Base-by-base conservation (phyloP, 768 basidiomycete species). In the Rhizopogon rudus region DNA sequence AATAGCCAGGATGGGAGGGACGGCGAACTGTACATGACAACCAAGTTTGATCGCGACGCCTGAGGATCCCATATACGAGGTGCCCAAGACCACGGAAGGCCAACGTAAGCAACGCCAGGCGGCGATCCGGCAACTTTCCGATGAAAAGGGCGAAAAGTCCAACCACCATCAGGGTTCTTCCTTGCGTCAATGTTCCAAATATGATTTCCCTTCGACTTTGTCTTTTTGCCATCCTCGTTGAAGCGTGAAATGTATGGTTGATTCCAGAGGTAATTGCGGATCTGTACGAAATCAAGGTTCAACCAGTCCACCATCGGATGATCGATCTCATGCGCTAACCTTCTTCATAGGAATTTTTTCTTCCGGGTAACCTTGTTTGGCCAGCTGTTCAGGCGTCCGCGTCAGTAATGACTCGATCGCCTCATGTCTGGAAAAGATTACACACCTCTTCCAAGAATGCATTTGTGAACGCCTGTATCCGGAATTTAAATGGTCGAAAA, bases 171-270 rank as follows among this genome's bases (percentile, higher is more conserved):
- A 22, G 75, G 75, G 22, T 74, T 66, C 70, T 91, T 95, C 74
- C 83, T 91, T n/a, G 93, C 96, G 64, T 98, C 93, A 50, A 98
- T 88, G 65, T 93, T 95, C 96, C 96, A 99, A 61, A 98, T 97
- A 65, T 98, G 96, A 73, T 99, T 99, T 45, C 96, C 96, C 76
- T 97, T 97, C 52, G 93, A 95, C 73, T 99, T 99, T 22, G 95
- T 91, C 74, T 99, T 99, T 73, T 98, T 98, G 37, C 96, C 96
- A 68, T 98, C 96, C 65, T 98, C 93, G 68, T 99, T 99, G 77
- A 95, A 98, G 31, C 96, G 90, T 29, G 93, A 87, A 67, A 99
- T 98, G 67, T 88, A 87, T 31, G 86, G 87, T 63, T 95, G 92
- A 57, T 85, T 86, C 96, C 96, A 99, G 49, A 99, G 83, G 74